Evolutionary conservation across 1,284 basidiomycete genomes (phyloP), one percentile per base, ranked within the genome.

Genomic region (Dichomitus squalens): DNA sequence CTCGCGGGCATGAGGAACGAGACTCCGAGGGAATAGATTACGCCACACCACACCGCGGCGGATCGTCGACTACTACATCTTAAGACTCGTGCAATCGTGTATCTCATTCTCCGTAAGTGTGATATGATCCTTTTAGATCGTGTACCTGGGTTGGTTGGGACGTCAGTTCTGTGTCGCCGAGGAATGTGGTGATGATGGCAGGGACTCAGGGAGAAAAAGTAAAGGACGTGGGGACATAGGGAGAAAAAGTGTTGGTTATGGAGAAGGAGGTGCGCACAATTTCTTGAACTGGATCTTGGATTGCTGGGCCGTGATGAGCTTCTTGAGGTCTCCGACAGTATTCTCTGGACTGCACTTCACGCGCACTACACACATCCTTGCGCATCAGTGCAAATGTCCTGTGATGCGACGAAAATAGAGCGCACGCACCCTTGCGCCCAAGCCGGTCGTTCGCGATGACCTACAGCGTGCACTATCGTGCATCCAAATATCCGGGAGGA

Each of bases 401-500:
- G n/a, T n/a, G n/a, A n/a, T n/a, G n/a, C 18, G 3, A 49, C 20
- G 2, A n/a, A n/a, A 7, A 8, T 11, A 7, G 4, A 12, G n/a
- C 1, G 27, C 14, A 23, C 56, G 57, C 44, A 94, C 96, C 96
- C 88, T 97, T 98, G 58, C 93, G 87, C 48, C 96, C 96, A 53
- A 98, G 82, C 71, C 96, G 90, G 79, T 98, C 96, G 76, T 98
- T 98, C 7, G 95, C 96, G 66, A 96, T 96, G 59, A 98, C 87
- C 87, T 98, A 55, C 2, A 41, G 31, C 27, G 41, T 11, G 29
- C 29, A 6, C 20, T n/a, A 48, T 31, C 43, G 12, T 18, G 21
- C 18, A 16, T n/a, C 16, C n/a, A n/a, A n/a, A n/a, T n/a, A n/a
- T n/a, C n/a, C n/a, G n/a, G n/a, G n/a, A n/a, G n/a, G n/a, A n/a